These are phyloP conservation scores for Licmophora abbreviata DNA, from an alignment of 108 stramenopile species.

Conservation along the genomic window DNA sequence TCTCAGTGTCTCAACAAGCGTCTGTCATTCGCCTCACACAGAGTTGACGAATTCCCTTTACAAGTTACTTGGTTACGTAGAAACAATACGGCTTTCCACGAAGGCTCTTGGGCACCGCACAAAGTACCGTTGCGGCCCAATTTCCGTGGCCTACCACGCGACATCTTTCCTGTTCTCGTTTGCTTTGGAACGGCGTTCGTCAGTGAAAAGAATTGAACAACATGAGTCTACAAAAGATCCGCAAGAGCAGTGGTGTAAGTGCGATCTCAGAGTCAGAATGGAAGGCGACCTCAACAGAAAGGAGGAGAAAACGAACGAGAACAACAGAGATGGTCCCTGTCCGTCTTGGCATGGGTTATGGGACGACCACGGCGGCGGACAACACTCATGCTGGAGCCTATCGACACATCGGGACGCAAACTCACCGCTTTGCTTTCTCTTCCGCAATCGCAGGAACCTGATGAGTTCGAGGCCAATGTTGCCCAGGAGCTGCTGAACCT, in stretches of 20 bases:
- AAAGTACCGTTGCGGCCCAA: no score
- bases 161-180: no score
- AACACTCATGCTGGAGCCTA: neutral
- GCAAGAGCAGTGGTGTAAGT: constrained; percentile 56
- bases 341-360: neutral
- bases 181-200: no score
- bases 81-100: no score
- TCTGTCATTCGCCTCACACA: no score
- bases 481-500: constrained; percentile 97
- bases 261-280: neutral
- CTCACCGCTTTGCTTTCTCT: neutral
- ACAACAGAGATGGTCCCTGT: neutral
- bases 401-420: neutral
- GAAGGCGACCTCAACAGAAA: neutral
- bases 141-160: no score
- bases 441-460: constrained; percentile 66
- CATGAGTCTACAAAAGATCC: constrained; percentile 27
- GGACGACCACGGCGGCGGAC: neutral
- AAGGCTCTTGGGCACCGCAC: no score
- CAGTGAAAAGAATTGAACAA: no score
- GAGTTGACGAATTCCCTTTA: no score
- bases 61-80: no score
- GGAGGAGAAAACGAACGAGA: neutral
- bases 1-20: no score
- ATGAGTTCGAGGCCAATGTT: constrained; percentile 93